Evolutionary conservation across 306 rosid genomes (phyloP), one percentile per base, ranked within the genome.

Genomic region (Prunus padus): DNA sequence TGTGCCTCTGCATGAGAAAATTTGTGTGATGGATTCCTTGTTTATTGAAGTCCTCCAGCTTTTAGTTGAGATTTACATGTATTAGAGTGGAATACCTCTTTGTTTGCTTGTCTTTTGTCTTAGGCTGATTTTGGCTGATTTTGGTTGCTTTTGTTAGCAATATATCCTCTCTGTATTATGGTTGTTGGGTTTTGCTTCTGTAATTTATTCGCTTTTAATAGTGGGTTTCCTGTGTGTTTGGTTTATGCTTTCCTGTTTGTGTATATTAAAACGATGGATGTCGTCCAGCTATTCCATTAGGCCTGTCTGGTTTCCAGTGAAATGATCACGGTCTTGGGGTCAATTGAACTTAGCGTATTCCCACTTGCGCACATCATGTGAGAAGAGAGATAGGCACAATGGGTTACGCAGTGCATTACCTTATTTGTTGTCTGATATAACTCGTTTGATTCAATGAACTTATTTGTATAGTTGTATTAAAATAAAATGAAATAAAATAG

Each of bases 1-100:
- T 30, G 67, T 54, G 77, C 68, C 26, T 55, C 46, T 73, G 73
- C 45, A 42, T 65, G 78, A 16, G 28, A 45, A 26, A 28, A 59
- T 8, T 16, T 61, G 23, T 46, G 28, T 22, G 25, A 56, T 77
- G 45, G 3, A 42, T 31, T 59, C 52, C 23, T 73, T 20, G 70
- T 65, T 65, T 4, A n/a, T 12, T 40, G 47, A 65, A 23, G 68
- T 31, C 47, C 26, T 59, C 8, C 37, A 73, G 76, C 57, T 16
- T 59, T 45, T 57, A 55, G 76, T 73, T 59, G 67, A 59, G 28
- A 25, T 59, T 42, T 72, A 70, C 25, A 37, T 25, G 56, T 59
- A 44, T 16, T 42, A 26, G 54, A 56, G 42, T 40, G 76, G 47
- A 56, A 72, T 37, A 12, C 42, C 50, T 75, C 45, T 64, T 75